Conservation (phyloP, 495 filamentous ascomycete species). For the Aspergillus sclerotiicarbonarius region DNA sequence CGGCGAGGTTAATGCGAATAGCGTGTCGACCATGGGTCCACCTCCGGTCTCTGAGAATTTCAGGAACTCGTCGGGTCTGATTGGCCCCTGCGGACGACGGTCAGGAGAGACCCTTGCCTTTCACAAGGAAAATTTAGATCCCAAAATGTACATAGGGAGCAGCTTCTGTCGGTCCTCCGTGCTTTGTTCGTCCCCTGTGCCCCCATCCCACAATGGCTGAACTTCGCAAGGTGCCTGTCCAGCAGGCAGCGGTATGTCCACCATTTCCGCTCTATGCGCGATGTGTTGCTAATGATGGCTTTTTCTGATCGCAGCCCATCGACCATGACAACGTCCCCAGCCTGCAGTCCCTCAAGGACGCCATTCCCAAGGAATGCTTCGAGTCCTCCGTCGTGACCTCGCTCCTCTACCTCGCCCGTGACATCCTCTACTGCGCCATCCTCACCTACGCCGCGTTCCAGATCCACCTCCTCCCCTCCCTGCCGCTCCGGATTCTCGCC, state of each 20-base stretch:
- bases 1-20: neutral
- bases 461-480: conserved; percentile 27
- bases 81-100: neutral
- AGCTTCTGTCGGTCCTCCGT: neutral
- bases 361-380: conserved; percentile 81
- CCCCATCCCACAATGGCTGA: neutral
- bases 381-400: conserved; percentile 63
- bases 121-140: neutral
- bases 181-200: neutral
- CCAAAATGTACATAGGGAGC: neutral
- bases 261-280: no score
- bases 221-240: neutral
- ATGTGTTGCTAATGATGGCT: neutral
- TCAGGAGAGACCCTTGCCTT: neutral
- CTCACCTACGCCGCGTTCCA: conserved; percentile 57
- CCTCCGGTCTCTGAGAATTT: neutral
- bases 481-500: conserved; percentile 52
- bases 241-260: neutral
- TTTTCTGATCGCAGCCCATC: neutral
- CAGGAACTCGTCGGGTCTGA: neutral
- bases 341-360: conserved; percentile 77
- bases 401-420: conserved; percentile 67
- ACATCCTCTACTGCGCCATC: conserved; percentile 58
- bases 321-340: conserved; percentile 33
- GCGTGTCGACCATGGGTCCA: neutral